Percentiles rank a stretch among this genome's conserved stretches.
These are phyloP conservation scores for Dactylellina sp. DNA, from an alignment of 2,329 filamentous ascomycete species.

Conservation along the genomic window DNA sequence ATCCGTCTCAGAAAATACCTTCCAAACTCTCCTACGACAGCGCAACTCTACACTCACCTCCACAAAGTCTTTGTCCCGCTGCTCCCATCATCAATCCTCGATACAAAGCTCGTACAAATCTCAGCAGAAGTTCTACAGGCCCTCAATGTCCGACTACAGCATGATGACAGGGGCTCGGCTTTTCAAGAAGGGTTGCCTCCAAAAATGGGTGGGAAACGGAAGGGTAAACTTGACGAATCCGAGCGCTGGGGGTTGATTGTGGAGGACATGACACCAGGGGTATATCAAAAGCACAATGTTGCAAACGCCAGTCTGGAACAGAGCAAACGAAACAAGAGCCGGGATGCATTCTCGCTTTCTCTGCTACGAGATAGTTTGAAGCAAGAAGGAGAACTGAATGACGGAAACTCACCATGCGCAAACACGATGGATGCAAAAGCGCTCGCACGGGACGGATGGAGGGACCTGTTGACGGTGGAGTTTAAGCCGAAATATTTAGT, in stretches of 20 bases:
- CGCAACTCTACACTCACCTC: slow-evolving; percentile 58
- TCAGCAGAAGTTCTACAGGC: slow-evolving; percentile 56
- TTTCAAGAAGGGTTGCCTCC: slow-evolving; percentile 30
- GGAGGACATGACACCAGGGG: slow-evolving; percentile 59
- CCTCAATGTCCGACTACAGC: slow-evolving; percentile 57
- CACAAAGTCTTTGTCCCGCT: slow-evolving; percentile 59
- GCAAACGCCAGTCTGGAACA: slow-evolving; percentile 22
- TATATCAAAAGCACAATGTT: slow-evolving; percentile 48
- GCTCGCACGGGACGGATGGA: slow-evolving; percentile 58
- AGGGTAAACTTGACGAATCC: slow-evolving; percentile 58
- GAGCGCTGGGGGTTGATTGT: slow-evolving; percentile 59
- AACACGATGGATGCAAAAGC: slow-evolving; percentile 53
- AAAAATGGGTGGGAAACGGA: slow-evolving; percentile 26
- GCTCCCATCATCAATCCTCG: slow-evolving; percentile 57
- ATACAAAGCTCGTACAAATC: slow-evolving; percentile 58
- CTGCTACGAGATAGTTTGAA: slow-evolving; percentile 38
- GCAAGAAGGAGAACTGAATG: background rate
- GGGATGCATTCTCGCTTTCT: slow-evolving; percentile 27
- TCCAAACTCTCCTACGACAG: slow-evolving; percentile 59
- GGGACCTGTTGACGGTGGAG: slow-evolving; percentile 60
- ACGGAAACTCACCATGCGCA: background rate
- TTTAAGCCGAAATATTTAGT: slow-evolving; percentile 60
- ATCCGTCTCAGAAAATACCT: slow-evolving; percentile 59
- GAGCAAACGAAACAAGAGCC: slow-evolving; percentile 3
- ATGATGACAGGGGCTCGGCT: slow-evolving; percentile 24